Percentiles rank a stretch among this genome's conserved stretches.
Conservation (phyloP, 768 basidiomycete genomes). For the Suillus bovinus region DNA sequence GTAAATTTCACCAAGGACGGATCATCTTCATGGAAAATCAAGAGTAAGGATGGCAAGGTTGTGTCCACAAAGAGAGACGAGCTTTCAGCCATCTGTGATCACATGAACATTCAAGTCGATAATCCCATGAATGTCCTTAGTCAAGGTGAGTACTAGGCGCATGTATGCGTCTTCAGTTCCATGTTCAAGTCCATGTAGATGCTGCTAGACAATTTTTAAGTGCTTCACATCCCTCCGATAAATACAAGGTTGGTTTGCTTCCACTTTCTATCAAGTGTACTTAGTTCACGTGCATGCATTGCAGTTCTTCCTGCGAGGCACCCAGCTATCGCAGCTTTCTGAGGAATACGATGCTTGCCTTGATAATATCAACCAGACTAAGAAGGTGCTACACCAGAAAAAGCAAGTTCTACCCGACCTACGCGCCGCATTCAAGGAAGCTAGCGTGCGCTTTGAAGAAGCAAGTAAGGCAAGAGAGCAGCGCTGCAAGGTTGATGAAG, state of each 20-base stretch:
- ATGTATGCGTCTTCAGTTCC: background rate
- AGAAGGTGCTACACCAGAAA: slow-evolving; percentile 67
- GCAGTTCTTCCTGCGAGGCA: slow-evolving; percentile 94
- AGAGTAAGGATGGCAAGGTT: slow-evolving; percentile 59
- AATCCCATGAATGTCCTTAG: slow-evolving; percentile 95
- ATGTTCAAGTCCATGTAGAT: slow-evolving; percentile 22
- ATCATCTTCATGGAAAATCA: slow-evolving; percentile 79
- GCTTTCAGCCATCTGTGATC: slow-evolving; percentile 84
- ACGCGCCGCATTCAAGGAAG: slow-evolving; percentile 54
- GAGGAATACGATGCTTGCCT: slow-evolving; percentile 83
- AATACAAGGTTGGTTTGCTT: slow-evolving; percentile 71
- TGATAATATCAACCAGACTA: slow-evolving; percentile 69
- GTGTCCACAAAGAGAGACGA: slow-evolving; percentile 83
- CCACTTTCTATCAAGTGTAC: background rate
- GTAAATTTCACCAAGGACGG: slow-evolving; percentile 80
- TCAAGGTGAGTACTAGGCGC: slow-evolving; percentile 51
- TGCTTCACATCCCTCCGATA: slow-evolving; percentile 75
- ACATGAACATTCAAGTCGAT: slow-evolving; percentile 96
- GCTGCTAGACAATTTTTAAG: slow-evolving; percentile 73
- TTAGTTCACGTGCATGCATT: slow-evolving; percentile 5
- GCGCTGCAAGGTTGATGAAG: slow-evolving; percentile 62
- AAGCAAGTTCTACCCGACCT: slow-evolving; percentile 80
- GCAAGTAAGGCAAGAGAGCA: slow-evolving; percentile 75
- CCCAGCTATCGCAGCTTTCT: slow-evolving; percentile 83
- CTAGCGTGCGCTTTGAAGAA: slow-evolving; percentile 62